Evolutionary conservation across 2,329 filamentous ascomycete species (phyloP), one percentile per base, ranked within the genome.

Genomic region (Gyromitra esculenta): DNA sequence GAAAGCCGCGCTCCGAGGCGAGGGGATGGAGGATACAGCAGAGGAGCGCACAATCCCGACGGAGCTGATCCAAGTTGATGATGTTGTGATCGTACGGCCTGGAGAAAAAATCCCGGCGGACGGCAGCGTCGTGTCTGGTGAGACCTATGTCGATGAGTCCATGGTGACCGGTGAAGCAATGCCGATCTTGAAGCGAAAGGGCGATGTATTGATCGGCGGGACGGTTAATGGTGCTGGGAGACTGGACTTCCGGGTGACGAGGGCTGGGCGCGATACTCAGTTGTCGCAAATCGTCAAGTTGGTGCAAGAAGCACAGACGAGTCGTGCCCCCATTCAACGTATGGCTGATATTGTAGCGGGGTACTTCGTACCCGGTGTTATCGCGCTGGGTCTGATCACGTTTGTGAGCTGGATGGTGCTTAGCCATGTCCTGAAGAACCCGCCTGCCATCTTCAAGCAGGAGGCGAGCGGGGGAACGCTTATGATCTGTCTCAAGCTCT

Each of bases 121-220:
- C 82, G 96, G 96, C 62, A 87, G 89, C 7, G 88, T 99, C 67
- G 93, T 93, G 72, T 90, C 92, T 68, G 96, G 96, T 41, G 93
- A 97, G 84, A 97, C 93, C 45, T 97, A 96, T 81, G 89, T 97
- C 25, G 94, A 99, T 80, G 96, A 99, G 85, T 97, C 94, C 82
- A 98, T 98, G 95, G 94, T 99, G 63, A 99, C 96, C 5, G 96
- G 96, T 79, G 96, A 99, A 85, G 92, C 96, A 1, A 95, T 97
- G 88, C 95, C 96, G 0, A 94, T 98, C 45, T 90, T 93, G 81
- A 99, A 99, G 85, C 91, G 89, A 80, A 91, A 92, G 81, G 93
- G 92, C 7, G 90, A 90, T 80, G 84, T 89, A 56, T 86, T 99
- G 73, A 96, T 98, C 83, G 96, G 94, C 65, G 96, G 96, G 39